phyloP scores from a whole-genome alignment of 2,329 filamentous ascomycete species.

The Emergomyces orientalis region DNA sequence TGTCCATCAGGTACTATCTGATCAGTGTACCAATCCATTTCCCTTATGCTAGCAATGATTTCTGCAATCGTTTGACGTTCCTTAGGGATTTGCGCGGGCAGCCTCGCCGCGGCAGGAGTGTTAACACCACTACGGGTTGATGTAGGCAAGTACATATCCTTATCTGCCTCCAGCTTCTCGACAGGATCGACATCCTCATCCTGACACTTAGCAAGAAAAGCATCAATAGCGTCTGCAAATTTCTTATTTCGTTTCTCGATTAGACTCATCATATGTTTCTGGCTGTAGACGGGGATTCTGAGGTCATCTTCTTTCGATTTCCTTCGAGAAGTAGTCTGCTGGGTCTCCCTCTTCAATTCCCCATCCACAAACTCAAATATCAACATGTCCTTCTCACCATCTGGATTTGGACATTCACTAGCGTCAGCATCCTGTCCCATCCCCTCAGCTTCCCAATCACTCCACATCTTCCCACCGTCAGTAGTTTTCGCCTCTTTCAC shows the following conservation, averaged over 20 bases:
- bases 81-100: conserved; percentile 65
- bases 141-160: conserved; percentile 53
- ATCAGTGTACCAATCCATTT: conserved; percentile 75
- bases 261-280: conserved; percentile 79
- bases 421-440: conserved; percentile 22
- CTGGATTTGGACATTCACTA: conserved; percentile 28
- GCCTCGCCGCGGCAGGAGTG: conserved; percentile 36
- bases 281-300: conserved; percentile 85
- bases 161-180: conserved; percentile 51
- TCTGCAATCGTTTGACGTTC: conserved; percentile 73
- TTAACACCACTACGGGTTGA: conserved; percentile 37
- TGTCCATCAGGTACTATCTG: conserved; percentile 93
- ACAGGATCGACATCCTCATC: conserved; percentile 58
- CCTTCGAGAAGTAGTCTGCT: conserved; percentile 58
- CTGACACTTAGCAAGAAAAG: conserved; percentile 65
- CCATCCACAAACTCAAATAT: conserved; percentile 90
- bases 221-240: conserved; percentile 66
- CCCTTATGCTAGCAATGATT: conserved; percentile 75
- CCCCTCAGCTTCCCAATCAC: conserved; percentile 46
- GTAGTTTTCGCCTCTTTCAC: conserved; percentile 30
- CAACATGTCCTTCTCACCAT: conserved; percentile 56
- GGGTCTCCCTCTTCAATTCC: conserved; percentile 73
- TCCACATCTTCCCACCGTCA: conserved; percentile 45
- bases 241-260: conserved; percentile 86
- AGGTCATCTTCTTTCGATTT: conserved; percentile 67